Base-by-base conservation (phyloP, 2,329 filamentous ascomycete genomes). In the Pestalotiopsis sp. region DNA sequence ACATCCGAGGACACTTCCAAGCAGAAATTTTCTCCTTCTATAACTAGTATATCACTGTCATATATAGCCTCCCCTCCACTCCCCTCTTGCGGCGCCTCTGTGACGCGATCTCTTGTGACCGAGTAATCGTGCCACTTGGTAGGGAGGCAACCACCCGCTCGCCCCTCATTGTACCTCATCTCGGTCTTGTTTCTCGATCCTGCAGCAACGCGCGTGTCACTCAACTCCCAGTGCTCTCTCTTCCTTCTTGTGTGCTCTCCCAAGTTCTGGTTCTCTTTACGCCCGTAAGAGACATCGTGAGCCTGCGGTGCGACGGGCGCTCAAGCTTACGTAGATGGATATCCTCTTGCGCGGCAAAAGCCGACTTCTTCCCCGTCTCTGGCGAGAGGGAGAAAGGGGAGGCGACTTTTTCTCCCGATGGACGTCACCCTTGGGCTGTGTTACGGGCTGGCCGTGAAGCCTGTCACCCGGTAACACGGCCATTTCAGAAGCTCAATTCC, bases 171-270 rank as follows among this genome's bases (percentile, higher is more conserved):
- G 72, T 76, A 76, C 75, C 73, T 78, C 73, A 78, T 78, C 75
- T 78, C 72, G 73, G 75, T 74, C 72, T 61, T 75, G 71, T 74
- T 70, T 68, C 71, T 77, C 75, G 75, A 77, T 78, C 75, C 76
- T 78, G 75, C 75, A 78, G 73, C 71, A 69, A 74, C 68, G 73
- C 75, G 75, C 72, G 74, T 75, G 62, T 57, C 52, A 68, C 72
- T 71, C 35, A 48, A n/a, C 20, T 52, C 30, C 7, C 30, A 35
- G 30, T 35, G 20, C 20, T 52, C 17, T 48, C 44, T 52, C 14
- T 52, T 52, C 17, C 17, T 52, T n/a, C 9, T 10, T 52, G 17
- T 66, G 14, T 35, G 30, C 30, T 35, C 30, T 35, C 48, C 35
- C 62, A 56, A 58, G 35, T 59, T 64, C 52, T 56, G 56, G 44